These are phyloP conservation scores for Naganishia randhawae DNA, from an alignment of 768 basidiomycete genomes.

Conservation along the genomic window DNA sequence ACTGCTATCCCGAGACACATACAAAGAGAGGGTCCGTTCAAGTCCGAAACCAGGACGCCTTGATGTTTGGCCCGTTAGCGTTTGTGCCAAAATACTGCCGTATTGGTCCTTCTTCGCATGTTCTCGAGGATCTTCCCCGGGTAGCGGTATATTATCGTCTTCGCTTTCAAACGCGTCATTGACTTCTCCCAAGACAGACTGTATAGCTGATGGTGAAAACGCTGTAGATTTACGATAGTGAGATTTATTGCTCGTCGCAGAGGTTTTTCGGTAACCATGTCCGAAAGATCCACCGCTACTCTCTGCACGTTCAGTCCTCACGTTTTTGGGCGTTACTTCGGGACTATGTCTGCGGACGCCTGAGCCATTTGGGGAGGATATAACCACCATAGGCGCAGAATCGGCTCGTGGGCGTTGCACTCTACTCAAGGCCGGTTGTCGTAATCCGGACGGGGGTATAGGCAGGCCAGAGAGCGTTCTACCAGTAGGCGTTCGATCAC, in stretches of 20 bases:
- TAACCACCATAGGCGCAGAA: conserved; percentile 41
- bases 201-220: conserved; percentile 21
- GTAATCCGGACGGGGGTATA: conserved; percentile 33
- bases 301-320: neutral
- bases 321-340: neutral
- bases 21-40: neutral
- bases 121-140: conserved; percentile 26
- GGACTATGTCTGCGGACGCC: neutral
- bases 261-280: conserved; percentile 20
- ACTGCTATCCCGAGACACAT: neutral
- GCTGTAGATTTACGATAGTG: conserved; percentile 27
- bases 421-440: conserved; percentile 32
- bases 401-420: conserved; percentile 41
- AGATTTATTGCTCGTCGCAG: conserved; percentile 15
- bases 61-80: conserved; percentile 22
- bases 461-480: conserved; percentile 26
- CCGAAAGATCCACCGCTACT: neutral
- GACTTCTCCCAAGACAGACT: conserved; percentile 10
- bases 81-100: conserved; percentile 28
- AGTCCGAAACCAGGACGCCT: neutral
- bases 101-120: conserved; percentile 24
- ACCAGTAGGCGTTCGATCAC: conserved; percentile 24
- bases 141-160: conserved; percentile 6
- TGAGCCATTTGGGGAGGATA: conserved; percentile 22
- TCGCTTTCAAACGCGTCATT: neutral